A percentile compares a stretch with the other conserved stretches of the same genome.
Evolutionary conservation across 2,329 filamentous ascomycete genomes (phyloP).

Genomic region (Neopestalotiopsis sp.): DNA sequence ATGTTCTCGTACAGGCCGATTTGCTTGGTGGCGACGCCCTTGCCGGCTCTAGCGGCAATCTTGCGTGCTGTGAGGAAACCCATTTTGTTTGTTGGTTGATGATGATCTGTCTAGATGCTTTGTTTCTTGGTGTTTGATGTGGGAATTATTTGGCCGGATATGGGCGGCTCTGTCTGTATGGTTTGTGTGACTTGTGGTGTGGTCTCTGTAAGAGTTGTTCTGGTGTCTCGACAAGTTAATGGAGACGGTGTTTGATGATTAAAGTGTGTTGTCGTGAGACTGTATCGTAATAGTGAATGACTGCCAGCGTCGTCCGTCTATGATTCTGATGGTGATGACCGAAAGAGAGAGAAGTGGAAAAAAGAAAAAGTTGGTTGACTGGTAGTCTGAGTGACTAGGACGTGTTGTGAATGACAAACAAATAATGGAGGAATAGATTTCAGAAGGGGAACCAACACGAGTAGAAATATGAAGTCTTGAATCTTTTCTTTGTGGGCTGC

Average conservation of each 20-base stretch:
- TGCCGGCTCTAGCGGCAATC: conserved; percentile 38
- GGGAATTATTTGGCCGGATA: neutral
- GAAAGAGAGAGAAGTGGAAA: neutral
- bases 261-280: conserved; percentile 6
- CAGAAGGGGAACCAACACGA: neutral
- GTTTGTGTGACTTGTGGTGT: neutral
- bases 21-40: conserved; percentile 49
- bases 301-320: conserved; percentile 13
- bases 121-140: neutral
- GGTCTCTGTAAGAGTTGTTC: neutral
- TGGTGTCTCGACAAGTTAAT: neutral
- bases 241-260: neutral
- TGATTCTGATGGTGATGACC: neutral
- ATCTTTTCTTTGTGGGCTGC: no score
- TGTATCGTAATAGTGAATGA: conserved; percentile 10
- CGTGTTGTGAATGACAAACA: neutral
- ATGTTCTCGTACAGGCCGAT: conserved; percentile 52
- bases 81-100: conserved; percentile 10
- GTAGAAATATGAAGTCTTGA: neutral
- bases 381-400: neutral
- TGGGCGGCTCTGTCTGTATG: neutral
- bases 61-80: conserved; percentile 11
- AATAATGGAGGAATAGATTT: neutral
- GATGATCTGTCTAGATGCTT: neutral
- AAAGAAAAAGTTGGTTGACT: neutral